phyloP scores from a whole-genome alignment of 345 rosid genomes.

The Sonneratia alba region DNA sequence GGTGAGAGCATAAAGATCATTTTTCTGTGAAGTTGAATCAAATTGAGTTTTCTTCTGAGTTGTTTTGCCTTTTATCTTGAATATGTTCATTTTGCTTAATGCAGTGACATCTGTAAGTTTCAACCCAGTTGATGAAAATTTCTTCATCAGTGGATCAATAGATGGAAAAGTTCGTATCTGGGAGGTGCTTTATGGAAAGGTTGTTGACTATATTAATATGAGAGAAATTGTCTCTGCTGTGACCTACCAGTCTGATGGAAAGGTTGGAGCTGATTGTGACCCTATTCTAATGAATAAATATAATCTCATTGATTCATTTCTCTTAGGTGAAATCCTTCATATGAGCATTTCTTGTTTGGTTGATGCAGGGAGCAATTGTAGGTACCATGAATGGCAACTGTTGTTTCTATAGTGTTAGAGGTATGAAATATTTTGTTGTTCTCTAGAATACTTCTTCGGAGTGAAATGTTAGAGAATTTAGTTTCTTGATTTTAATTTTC shows the following conservation, averaged over 20 bases:
- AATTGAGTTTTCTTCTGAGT: neutral
- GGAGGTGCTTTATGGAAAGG: constrained; percentile 43
- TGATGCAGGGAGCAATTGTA: constrained; percentile 49
- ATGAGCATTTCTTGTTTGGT: constrained; percentile 1
- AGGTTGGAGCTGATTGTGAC: constrained; percentile 25
- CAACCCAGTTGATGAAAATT: constrained; percentile 42
- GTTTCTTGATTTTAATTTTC: neutral
- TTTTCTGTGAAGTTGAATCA: neutral
- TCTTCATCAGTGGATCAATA: constrained; percentile 50
- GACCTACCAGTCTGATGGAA: constrained; percentile 51
- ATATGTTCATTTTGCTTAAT: constrained; percentile 1
- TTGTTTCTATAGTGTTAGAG: constrained; percentile 39
- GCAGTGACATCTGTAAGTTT: constrained; percentile 45
- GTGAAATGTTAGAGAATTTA: neutral
- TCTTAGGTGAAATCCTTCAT: neutral
- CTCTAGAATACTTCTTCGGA: neutral
- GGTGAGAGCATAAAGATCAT: constrained; percentile 25
- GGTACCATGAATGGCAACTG: constrained; percentile 74
- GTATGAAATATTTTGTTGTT: constrained; percentile 17
- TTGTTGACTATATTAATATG: constrained; percentile 53
- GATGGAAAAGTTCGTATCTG: constrained; percentile 72
- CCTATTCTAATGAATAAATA: neutral
- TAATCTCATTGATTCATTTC: neutral
- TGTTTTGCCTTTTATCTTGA: neutral
- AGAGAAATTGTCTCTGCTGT: constrained; percentile 70